Percentiles rank a stretch among this genome's conserved stretches.
Evolutionary conservation across 768 basidiomycete species (phyloP).

Genomic region (Tulasnella sp.): DNA sequence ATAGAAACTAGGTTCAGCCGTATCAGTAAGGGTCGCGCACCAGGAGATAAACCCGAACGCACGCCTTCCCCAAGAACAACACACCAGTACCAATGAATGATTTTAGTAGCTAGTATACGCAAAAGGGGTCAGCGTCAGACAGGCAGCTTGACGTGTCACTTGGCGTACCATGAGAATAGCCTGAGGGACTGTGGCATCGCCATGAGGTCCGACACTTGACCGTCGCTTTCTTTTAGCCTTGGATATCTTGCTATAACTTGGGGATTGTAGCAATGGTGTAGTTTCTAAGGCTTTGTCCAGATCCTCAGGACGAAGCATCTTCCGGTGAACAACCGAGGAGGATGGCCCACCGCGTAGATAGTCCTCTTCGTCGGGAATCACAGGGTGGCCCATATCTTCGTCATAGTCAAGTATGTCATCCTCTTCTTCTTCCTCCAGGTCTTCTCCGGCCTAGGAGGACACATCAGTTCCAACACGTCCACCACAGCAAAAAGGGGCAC

Average conservation of each 20-base stretch:
- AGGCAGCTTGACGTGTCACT: background rate
- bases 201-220: conserved; percentile 49
- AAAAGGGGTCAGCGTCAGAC: background rate
- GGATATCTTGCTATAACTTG: conserved; percentile 5
- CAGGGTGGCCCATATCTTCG: conserved; percentile 31
- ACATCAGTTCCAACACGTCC: background rate
- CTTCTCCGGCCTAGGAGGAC: conserved; percentile 64
- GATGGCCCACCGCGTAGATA: conserved; percentile 8
- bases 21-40: background rate
- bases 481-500: conserved; percentile 26
- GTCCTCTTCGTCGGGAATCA: conserved; percentile 8
- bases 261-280: conserved; percentile 21
- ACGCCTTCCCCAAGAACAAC: conserved; percentile 91
- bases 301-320: conserved; percentile 7
- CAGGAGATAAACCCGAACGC: conserved; percentile 25
- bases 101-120: conserved; percentile 56
- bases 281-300: conserved; percentile 20
- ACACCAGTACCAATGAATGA: conserved; percentile 94
- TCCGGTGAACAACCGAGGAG: background rate
- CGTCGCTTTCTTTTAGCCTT: conserved; percentile 29
- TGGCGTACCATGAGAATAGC: conserved; percentile 78
- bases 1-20: conserved; percentile 49
- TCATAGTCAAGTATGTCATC: conserved; percentile 40
- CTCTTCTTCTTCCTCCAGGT: conserved; percentile 71
- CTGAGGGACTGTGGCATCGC: conserved; percentile 82